Evolutionary conservation across 1,139 yeast genomes (phyloP).

Genomic region (Pneumocystis wakefieldiae): DNA sequence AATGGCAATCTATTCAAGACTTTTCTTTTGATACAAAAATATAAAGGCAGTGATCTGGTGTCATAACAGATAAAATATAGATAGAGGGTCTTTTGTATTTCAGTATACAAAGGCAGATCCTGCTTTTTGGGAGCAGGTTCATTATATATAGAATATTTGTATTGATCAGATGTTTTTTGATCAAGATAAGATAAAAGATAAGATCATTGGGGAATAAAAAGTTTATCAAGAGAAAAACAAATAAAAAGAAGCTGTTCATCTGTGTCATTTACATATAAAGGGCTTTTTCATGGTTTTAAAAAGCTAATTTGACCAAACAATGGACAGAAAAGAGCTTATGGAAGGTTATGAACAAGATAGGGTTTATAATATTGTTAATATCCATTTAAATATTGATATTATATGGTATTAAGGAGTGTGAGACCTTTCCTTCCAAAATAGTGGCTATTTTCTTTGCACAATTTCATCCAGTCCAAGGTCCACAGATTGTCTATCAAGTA

Average conservation of each 20-base stretch:
- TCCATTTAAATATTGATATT: neutral
- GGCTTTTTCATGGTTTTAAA: neutral
- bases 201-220: too few species aligned
- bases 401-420: neutral
- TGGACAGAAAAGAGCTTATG: neutral
- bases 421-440: constrained; percentile 40
- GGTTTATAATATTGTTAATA: neutral
- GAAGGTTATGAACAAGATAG: neutral
- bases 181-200: too few species aligned
- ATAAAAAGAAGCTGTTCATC: neutral
- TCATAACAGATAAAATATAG: too few species aligned
- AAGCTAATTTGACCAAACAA: neutral
- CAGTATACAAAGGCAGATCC: too few species aligned
- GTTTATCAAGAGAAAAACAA: neutral
- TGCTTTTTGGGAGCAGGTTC: too few species aligned
- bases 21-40: too few species aligned
- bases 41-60: too few species aligned
- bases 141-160: too few species aligned
- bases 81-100: too few species aligned
- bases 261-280: neutral
- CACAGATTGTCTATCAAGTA: constrained; percentile 84
- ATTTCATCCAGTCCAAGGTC: constrained; percentile 90
- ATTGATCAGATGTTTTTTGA: too few species aligned
- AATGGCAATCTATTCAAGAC: too few species aligned
- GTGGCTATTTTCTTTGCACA: constrained; percentile 77